phyloP scores from a whole-genome alignment of 441 rosid species.

The Mallotus japonicus region DNA sequence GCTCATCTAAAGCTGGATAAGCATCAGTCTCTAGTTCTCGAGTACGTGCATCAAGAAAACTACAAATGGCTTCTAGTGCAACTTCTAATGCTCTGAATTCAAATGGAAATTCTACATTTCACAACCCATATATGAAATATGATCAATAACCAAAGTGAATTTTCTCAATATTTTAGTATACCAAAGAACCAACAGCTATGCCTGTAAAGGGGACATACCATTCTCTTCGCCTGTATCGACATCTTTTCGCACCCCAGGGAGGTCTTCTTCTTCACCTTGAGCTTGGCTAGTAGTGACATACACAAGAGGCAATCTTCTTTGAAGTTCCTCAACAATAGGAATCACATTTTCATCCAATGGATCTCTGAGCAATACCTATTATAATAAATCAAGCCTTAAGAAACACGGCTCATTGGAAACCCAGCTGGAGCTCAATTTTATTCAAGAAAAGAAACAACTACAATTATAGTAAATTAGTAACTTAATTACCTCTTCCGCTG shows the following conservation, averaged over 20 bases:
- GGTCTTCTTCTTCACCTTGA: slow-evolving; percentile 58
- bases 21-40: slow-evolving; percentile 86
- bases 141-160: slow-evolving; percentile 16
- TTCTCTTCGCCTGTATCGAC: slow-evolving; percentile 73
- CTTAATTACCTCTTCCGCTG: slow-evolving; percentile 78
- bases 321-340: slow-evolving; percentile 88
- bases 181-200: too few relatives aligned
- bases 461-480: too few relatives aligned
- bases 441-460: neutral
- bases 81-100: slow-evolving; percentile 91
- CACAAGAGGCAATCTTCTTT: slow-evolving; percentile 59
- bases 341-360: slow-evolving; percentile 74
- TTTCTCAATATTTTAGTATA: neutral
- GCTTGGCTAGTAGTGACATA: slow-evolving; percentile 31
- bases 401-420: too few relatives aligned
- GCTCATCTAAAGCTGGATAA: slow-evolving; percentile 95
- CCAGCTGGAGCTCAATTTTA: too few relatives aligned
- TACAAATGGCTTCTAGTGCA: slow-evolving; percentile 92
- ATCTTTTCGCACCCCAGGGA: slow-evolving; percentile 46
- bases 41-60: slow-evolving; percentile 84
- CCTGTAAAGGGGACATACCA: slow-evolving; percentile 44
- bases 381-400: too few relatives aligned
- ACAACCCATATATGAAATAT: slow-evolving; percentile 15
- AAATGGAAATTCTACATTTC: slow-evolving; percentile 71
- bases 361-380: slow-evolving; percentile 79